Evolutionary conservation across 805 yeast genomes (phyloP).

Genomic region (Peterozyma toletana): DNA sequence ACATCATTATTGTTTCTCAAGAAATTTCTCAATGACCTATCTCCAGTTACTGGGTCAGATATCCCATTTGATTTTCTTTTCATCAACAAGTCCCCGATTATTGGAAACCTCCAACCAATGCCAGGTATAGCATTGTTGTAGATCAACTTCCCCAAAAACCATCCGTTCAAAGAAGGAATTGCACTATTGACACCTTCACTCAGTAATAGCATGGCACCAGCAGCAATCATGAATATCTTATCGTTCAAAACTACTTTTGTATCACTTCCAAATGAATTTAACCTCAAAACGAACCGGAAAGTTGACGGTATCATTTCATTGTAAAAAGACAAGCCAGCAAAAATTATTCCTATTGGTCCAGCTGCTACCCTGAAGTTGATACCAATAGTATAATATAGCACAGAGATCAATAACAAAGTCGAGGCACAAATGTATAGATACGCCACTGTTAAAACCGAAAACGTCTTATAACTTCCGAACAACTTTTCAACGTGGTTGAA

Average conservation of each 20-base stretch:
- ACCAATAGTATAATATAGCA: slow-evolving; percentile 21
- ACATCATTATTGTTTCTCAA: neutral
- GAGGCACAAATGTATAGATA: slow-evolving; percentile 39
- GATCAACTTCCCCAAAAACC: slow-evolving; percentile 35
- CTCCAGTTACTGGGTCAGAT: neutral
- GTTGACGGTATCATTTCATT: slow-evolving; percentile 31
- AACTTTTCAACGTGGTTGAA: slow-evolving; percentile 51
- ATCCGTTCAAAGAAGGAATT: slow-evolving; percentile 31
- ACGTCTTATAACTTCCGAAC: slow-evolving; percentile 48
- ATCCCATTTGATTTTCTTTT: neutral
- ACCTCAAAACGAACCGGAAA: slow-evolving; percentile 28
- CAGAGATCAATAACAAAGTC: slow-evolving; percentile 25
- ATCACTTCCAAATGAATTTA: slow-evolving; percentile 13
- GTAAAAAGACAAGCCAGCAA: slow-evolving; percentile 31
- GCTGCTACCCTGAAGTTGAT: slow-evolving; percentile 34
- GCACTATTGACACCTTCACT: slow-evolving; percentile 36
- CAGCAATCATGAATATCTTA: slow-evolving; percentile 22
- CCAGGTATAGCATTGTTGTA: slow-evolving; percentile 38
- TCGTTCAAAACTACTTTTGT: slow-evolving; percentile 22
- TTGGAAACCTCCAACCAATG: slow-evolving; percentile 23
- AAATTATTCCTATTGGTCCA: slow-evolving; percentile 34
- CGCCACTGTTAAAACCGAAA: slow-evolving; percentile 36
- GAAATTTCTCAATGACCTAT: neutral
- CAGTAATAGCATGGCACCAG: slow-evolving; percentile 27
- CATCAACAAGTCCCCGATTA: slow-evolving; percentile 4